A percentile compares a stretch with the other conserved stretches of the same genome.
Conservation (phyloP, 257 asterid genomes). For the Nicotiana noctiflora region DNA sequence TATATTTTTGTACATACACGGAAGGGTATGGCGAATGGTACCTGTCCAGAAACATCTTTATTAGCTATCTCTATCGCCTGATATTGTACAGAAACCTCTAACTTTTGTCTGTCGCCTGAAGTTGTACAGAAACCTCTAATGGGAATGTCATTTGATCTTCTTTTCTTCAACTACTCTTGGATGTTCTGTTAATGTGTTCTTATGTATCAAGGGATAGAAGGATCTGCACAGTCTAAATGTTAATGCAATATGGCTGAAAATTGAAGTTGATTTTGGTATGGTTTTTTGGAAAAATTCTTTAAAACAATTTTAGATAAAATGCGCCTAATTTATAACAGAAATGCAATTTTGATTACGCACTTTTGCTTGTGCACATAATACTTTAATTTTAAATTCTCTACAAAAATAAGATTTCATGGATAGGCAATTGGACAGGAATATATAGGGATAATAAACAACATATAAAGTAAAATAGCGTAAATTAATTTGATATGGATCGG, state of each 20-base stretch:
- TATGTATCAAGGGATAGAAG: neutral
- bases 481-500: too few relatives aligned
- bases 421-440: too few relatives aligned
- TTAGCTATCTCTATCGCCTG: conserved; percentile 31
- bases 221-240: neutral
- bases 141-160: conserved; percentile 20
- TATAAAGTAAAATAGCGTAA: too few relatives aligned
- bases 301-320: too few relatives aligned
- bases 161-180: conserved; percentile 17
- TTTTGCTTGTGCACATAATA: neutral
- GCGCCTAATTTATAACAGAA: neutral
- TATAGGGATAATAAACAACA: too few relatives aligned
- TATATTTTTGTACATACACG: conserved; percentile 53
- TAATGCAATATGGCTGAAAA: neutral
- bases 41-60: conserved; percentile 18
- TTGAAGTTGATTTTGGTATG: neutral
- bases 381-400: neutral
- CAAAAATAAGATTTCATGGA: neutral
- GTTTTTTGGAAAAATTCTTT: neutral
- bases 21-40: conserved; percentile 30
- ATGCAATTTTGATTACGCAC: neutral
- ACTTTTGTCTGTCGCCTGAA: conserved; percentile 10
- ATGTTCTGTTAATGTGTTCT: conserved; percentile 2
- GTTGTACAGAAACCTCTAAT: conserved; percentile 45
- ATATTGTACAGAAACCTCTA: conserved; percentile 1